phyloP scores from a whole-genome alignment of 2,329 filamentous ascomycete species.

The Paramyrothecium sp. region DNA sequence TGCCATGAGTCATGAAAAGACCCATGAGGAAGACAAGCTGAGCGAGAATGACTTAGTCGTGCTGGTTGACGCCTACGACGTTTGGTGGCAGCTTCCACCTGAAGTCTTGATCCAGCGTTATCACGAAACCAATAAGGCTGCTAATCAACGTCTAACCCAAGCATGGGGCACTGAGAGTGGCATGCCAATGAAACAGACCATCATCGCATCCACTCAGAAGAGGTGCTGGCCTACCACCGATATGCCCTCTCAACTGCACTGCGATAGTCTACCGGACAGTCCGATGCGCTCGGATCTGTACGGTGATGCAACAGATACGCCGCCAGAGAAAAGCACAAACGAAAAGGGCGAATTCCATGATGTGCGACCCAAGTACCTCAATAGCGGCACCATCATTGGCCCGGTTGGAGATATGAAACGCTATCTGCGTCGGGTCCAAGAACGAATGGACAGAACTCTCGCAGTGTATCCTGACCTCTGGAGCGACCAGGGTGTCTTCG shows the following conservation, averaged over 20 bases:
- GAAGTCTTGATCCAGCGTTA: conserved; percentile 22
- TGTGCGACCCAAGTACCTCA: conserved; percentile 25
- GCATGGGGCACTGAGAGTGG: not conserved
- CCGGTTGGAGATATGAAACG: conserved; percentile 22
- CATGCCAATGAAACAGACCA: conserved; percentile 15
- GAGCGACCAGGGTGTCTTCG: conserved; percentile 29
- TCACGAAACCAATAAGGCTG: conserved; percentile 13
- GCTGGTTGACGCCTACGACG: conserved; percentile 21
- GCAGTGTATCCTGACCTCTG: conserved; percentile 10
- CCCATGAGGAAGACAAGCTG: conserved; percentile 7
- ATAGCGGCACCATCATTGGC: conserved; percentile 27
- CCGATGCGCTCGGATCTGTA: conserved; percentile 13
- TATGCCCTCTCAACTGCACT: conserved; percentile 12
- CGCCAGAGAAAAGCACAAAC: not conserved
- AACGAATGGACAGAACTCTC: conserved; percentile 20
- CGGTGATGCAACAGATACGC: conserved; percentile 12
- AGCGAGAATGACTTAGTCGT: conserved; percentile 21
- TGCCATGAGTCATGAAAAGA: not conserved
- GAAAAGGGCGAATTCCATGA: conserved; percentile 1
- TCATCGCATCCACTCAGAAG: conserved; percentile 16
- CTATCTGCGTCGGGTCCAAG: conserved; percentile 20
- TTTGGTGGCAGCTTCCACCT: conserved; percentile 27
- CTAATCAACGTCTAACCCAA: conserved; percentile 9
- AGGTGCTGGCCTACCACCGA: conserved; percentile 12
- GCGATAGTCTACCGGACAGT: conserved; percentile 14